Percentiles rank a stretch among this genome's conserved stretches.
Evolutionary conservation across 345 rosid genomes (phyloP).

Genomic region (Ceriops zippeliana): DNA sequence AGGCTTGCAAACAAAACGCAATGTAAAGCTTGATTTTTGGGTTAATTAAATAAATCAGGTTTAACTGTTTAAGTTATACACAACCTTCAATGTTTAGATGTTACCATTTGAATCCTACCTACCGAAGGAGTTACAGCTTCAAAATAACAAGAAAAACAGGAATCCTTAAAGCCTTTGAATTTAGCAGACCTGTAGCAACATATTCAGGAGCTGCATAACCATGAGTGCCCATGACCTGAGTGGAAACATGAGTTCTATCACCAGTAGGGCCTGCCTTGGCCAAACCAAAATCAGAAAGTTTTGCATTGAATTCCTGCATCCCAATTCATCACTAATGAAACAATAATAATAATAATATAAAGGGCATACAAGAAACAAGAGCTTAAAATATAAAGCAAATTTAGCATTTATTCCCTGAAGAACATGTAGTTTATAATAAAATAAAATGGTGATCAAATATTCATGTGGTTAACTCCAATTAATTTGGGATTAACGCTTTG

Average conservation of each 20-base stretch:
- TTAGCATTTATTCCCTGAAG: neutral
- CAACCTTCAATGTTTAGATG: neutral
- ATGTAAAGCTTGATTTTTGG: too few relatives aligned
- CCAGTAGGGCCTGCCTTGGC: constrained; percentile 66
- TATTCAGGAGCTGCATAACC: constrained; percentile 69
- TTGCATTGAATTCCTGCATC: constrained; percentile 56
- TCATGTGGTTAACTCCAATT: too few relatives aligned
- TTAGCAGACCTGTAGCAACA: constrained; percentile 49
- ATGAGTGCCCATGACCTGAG: constrained; percentile 54
- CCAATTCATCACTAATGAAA: constrained; percentile 6
- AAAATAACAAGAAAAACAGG: neutral
- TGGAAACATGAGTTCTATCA: constrained; percentile 47
- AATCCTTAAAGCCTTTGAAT: neutral
- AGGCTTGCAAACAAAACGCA: neutral
- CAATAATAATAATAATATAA: neutral
- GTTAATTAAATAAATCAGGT: neutral
- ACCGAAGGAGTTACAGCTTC: neutral
- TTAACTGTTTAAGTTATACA: neutral
- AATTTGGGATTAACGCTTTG: too few relatives aligned
- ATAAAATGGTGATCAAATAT: too few relatives aligned
- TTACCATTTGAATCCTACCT: neutral
- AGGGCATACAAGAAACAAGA: neutral
- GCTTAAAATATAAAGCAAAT: neutral
- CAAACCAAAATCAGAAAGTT: constrained; percentile 64
- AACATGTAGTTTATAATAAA: too few relatives aligned